Evolutionary conservation across 768 basidiomycete genomes (phyloP).

Genomic region (Paxillus involutus): DNA sequence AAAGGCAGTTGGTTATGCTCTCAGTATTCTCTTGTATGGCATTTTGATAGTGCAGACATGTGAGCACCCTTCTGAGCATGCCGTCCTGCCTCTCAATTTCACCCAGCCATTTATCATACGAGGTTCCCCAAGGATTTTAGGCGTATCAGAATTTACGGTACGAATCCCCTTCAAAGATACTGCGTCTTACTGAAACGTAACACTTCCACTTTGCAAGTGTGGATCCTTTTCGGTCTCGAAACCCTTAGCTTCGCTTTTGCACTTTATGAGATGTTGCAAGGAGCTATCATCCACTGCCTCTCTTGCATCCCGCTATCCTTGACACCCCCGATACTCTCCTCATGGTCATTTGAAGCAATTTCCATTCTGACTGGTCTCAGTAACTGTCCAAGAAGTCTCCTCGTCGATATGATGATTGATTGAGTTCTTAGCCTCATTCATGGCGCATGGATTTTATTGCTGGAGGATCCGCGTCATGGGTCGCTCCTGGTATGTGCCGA

Average conservation of each 20-base stretch:
- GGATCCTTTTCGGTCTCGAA: background rate
- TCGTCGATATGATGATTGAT: too few relatives aligned
- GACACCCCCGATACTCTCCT: too few relatives aligned
- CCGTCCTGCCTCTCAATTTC: background rate
- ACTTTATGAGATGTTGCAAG: background rate
- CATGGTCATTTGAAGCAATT: too few relatives aligned
- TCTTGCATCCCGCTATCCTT: background rate
- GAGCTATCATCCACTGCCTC: background rate
- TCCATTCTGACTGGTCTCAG: too few relatives aligned
- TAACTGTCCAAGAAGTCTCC: too few relatives aligned
- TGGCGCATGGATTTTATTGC: too few relatives aligned
- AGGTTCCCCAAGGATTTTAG: background rate
- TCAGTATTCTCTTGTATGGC: too few relatives aligned
- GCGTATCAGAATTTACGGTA: background rate
- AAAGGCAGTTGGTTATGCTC: too few relatives aligned
- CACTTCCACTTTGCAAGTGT: background rate
- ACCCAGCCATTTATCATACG: background rate
- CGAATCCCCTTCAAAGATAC: background rate
- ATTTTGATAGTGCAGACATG: background rate
- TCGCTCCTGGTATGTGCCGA: too few relatives aligned
- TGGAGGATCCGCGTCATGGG: too few relatives aligned
- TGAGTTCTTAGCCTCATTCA: too few relatives aligned
- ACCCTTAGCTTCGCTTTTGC: background rate
- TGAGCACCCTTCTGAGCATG: background rate
- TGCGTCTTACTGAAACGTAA: background rate